Percentiles rank a stretch among this genome's conserved stretches.
phyloP scores from a whole-genome alignment of 768 basidiomycete species.

The Xanthoconium stramineum region DNA sequence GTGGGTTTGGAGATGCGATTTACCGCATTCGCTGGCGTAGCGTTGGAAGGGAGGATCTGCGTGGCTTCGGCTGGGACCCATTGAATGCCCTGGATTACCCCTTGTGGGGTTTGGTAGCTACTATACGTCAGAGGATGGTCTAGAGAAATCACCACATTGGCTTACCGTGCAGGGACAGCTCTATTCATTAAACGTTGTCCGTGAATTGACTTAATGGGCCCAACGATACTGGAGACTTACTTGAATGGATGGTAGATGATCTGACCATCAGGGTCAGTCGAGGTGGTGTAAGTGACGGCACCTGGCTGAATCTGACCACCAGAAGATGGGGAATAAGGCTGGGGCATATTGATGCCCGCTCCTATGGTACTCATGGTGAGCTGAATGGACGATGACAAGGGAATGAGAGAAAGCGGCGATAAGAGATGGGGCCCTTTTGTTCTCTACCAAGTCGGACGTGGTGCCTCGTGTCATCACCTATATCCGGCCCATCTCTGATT shows the following conservation, averaged over 20 bases:
- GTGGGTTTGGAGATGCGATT: constrained; percentile 18
- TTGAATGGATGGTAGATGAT: constrained; percentile 71
- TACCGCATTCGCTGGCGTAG: constrained; percentile 57
- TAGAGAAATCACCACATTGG: neutral
- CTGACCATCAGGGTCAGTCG: constrained; percentile 58
- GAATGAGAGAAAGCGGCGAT: constrained; percentile 10
- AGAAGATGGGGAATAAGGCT: constrained; percentile 28
- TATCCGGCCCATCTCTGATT: constrained; percentile 34
- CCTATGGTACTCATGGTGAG: constrained; percentile 17
- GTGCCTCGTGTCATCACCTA: constrained; percentile 30
- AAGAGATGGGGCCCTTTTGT: constrained; percentile 20
- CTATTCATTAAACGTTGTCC: constrained; percentile 35
- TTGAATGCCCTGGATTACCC: constrained; percentile 62
- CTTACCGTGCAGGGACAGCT: constrained; percentile 72
- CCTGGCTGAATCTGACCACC: constrained; percentile 56
- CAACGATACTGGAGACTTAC: constrained; percentile 37
- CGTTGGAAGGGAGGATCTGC: constrained; percentile 54
- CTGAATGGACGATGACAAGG: constrained; percentile 8
- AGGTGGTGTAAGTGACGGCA: constrained; percentile 71
- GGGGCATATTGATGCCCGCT: constrained; percentile 28
- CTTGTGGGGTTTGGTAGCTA: constrained; percentile 72
- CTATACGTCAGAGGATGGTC: constrained; percentile 9
- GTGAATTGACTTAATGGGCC: constrained; percentile 9
- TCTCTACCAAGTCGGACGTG: neutral
- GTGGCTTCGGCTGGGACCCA: constrained; percentile 71